Evolutionary conservation across 805 yeast species (phyloP), one percentile per base, ranked within the genome.

Genomic region (Trichomonascus vanleenenianus): DNA sequence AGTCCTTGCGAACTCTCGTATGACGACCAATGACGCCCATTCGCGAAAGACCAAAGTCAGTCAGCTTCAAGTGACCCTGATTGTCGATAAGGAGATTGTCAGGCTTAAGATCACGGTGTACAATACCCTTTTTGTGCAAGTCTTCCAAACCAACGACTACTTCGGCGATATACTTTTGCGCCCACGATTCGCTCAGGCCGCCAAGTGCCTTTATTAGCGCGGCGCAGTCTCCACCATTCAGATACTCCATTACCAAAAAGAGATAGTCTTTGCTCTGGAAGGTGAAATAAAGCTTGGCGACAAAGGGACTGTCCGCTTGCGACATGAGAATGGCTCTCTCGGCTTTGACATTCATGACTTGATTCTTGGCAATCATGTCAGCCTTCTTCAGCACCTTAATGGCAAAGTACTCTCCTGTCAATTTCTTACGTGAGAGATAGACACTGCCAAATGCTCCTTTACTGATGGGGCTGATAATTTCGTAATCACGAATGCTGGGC

Each of bases 261-360:
- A 93, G 68, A 59, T 83, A 88, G 50, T 87, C 94, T 42, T 78
- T 76, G 49, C 86, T 85, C 65, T 93, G 98, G 62, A 93, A 93
- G 30, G 94, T 83, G 43, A 84, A 85, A 57, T 80, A 85, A 27
- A 93, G 69, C 58, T 83, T 88, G 1, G 96, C 97, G 49, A 93
- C 97, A 60, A 83, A 87, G 0, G 96, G 94, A 33, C 91, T 83
- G 51, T 88, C 91, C 2, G 95, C 78, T 59, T 93, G 97, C 2
- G 94, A 81, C 94, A 93, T 93, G 88, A 93, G 82, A n/a, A 91
- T 91, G 0, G 97, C 96, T 39, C 98, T 70, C 62, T 94, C 99
- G 1, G 96, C 85, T 56, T 84, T 85, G 30, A 94, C 96, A 60
- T 93, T 93, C 16, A 89, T 80, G 3, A 91, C 91, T 67, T 93